Base-by-base conservation (phyloP, 2,329 filamentous ascomycete species). In the Chalaropsis ovoidea region DNA sequence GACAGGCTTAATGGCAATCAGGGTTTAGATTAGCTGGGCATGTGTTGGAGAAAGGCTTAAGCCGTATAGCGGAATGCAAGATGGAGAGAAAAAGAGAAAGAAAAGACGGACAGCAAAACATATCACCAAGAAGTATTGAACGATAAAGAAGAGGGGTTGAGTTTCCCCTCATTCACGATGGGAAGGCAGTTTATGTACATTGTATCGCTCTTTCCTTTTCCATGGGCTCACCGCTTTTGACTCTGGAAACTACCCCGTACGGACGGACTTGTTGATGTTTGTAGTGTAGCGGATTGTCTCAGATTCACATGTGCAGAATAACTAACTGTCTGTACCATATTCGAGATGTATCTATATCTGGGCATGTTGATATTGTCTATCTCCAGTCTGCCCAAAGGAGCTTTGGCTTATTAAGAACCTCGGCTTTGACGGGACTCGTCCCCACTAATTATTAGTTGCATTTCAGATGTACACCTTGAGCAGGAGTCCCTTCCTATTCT, bases 21-120 rank as follows among this genome's bases (percentile, higher is more conserved):
- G 52, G 24, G 52, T 11, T 56, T 31, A 35, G 52, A 56, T 27
- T 17, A 19, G 22, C 22, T 31, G 22, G 8, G 49, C 17, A 31
- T 15, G 24, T 35, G 52, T 56, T 56, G 52, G 52, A 56, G 52
- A 31, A 62, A 62, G 11, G 60, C 11, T 62, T 62, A 42, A 61
- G 22, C 60, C 13, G 41, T 17, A 22, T 19, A 17, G 39, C 60
- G 4, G 41, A 43, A 45, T 22, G 19, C 22, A 24, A 56, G 27
- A 5, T 3, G 27, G 19, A 45, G 42, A n/a, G 42, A 27, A 61
- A 41, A 61, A 42, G 47, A 1, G 10, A 13, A n/a, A 45, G 6
- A 24, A 13, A n/a, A 45, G 6, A 45, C 43, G 43, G 13, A n/a
- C 5, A 45, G 43, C 31, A 31, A 31, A 31, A 6, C 31, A 31